Base-by-base conservation (phyloP, 225 moss, liverwort and hornwort species). In the Ulota crispa region DNA sequence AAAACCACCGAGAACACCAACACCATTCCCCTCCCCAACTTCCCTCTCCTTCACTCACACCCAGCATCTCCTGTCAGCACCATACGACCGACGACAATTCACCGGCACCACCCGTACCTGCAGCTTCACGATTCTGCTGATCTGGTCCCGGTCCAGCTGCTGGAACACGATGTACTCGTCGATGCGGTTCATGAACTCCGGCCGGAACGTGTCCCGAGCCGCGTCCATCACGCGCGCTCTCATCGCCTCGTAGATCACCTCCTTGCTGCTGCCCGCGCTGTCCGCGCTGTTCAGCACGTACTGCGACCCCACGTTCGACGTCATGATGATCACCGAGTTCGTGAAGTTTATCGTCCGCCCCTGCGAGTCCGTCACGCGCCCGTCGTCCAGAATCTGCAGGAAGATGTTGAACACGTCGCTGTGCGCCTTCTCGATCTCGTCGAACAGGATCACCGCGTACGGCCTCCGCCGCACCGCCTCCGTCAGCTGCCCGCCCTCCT, bases 161-260 rank as follows among this genome's bases (percentile, higher is more conserved):
- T 98, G 93, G 84, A 98, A 98, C 10, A 98, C 98, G 52, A 98
- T 98, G 83, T 98, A 98, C 64, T 98, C 98, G 81, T 98, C 98
- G 36, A 98, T 85, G 32, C 98, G 95, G 72, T 98, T 98, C 95
- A 98, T 98, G 62, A 98, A 98, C 83, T 98, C 98, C 2, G 98
- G 98, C 68, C 98, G 90, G 65, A 98, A 98, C 9, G 95, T 95
- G 42, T 82, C 83, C 47, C 94, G 88, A 13, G 98, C 98, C 14
- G 98, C 95, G 53, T 94, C 94, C 98, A 98, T 89, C 8, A 98
- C 98, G 36, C 94, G 93, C 64, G 80, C 88, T 84, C 76, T 86
- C 92, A 95, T 95, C 2, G 91, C 87, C 84, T 98, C 95, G 13
- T 98, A 98, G 23, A 73, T 81, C 0, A 91, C 89, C 62, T 95